A percentile compares a stretch with the other conserved stretches of the same genome.
Evolutionary conservation across 1,284 basidiomycete species (phyloP).

Genomic region (Puccinia hordei): DNA sequence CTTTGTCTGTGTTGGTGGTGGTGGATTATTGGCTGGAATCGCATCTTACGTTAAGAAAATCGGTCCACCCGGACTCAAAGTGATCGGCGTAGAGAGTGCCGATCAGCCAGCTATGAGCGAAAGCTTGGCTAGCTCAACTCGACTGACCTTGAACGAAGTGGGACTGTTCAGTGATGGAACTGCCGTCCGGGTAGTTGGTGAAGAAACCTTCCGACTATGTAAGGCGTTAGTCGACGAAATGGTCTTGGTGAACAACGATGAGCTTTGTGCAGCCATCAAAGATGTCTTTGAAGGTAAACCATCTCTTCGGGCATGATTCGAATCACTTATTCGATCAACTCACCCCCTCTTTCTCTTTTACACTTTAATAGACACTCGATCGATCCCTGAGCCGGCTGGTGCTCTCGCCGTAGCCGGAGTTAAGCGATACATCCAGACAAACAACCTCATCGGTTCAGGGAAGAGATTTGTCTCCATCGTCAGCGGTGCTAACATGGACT

Average conservation of each 20-base stretch:
- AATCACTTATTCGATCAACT: background rate
- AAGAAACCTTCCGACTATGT: slow-evolving; percentile 92
- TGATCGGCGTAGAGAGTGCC: slow-evolving; percentile 90
- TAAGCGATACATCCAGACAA: slow-evolving; percentile 81
- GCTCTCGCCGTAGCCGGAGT: slow-evolving; percentile 88
- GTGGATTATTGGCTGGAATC: slow-evolving; percentile 86
- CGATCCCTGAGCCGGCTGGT: slow-evolving; percentile 94
- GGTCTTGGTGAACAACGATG: slow-evolving; percentile 87
- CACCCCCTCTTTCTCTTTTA: background rate
- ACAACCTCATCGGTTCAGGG: slow-evolving; percentile 76
- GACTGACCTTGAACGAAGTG: slow-evolving; percentile 82
- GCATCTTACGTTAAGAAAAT: slow-evolving; percentile 91
- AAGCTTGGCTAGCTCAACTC: slow-evolving; percentile 74
- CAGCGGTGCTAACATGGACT: slow-evolving; percentile 99
- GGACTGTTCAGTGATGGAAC: slow-evolving; percentile 99
- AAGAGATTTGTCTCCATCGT: slow-evolving; percentile 89
- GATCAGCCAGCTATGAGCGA: slow-evolving; percentile 91
- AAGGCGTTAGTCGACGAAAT: slow-evolving; percentile 80
- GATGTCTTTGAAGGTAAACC: slow-evolving; percentile 90
- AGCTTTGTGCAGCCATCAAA: slow-evolving; percentile 97
- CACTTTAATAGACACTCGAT: slow-evolving; percentile 74
- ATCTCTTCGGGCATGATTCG: background rate
- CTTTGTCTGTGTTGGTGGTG: slow-evolving; percentile 89
- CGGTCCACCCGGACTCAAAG: slow-evolving; percentile 77
- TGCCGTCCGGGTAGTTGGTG: slow-evolving; percentile 93